Conservation (phyloP, 352 stramenopile genomes). For the Phytopythium chamaehyphon region DNA sequence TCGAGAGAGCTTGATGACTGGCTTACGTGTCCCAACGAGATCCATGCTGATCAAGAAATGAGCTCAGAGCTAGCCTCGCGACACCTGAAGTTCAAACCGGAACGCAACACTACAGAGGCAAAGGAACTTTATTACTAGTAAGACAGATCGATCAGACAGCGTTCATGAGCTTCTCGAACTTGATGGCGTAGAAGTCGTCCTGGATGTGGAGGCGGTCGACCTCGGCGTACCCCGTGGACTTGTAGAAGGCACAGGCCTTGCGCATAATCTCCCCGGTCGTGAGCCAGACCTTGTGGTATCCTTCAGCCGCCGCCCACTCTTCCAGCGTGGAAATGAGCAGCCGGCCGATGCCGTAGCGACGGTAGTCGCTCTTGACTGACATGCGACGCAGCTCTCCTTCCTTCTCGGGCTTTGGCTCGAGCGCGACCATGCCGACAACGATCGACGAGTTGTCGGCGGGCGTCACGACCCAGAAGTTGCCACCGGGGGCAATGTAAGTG, state of each 20-base stretch:
- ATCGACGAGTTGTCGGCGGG: conserved; percentile 8
- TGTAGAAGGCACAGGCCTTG: conserved; percentile 25
- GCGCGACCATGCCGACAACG: conserved; percentile 24
- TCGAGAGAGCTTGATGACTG: too few relatives aligned
- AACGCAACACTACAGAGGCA: too few relatives aligned
- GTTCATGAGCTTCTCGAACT: conserved; percentile 19
- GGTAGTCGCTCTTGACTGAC: conserved; percentile 33
- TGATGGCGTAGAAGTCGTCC: conserved; percentile 21
- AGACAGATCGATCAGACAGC: background rate
- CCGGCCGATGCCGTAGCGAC: conserved; percentile 29
- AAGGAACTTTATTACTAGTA: background rate
- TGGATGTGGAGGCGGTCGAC: conserved; percentile 11
- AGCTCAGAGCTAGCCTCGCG: too few relatives aligned
- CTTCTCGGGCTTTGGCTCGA: conserved; percentile 18
- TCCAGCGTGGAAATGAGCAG: conserved; percentile 34
- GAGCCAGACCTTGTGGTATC: conserved; percentile 27
- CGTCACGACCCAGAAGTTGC: conserved; percentile 49
- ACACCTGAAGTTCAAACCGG: too few relatives aligned
- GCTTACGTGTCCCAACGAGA: background rate
- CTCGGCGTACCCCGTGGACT: conserved; percentile 19
- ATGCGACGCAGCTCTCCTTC: conserved; percentile 34
- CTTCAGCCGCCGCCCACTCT: conserved; percentile 21
- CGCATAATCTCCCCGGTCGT: conserved; percentile 23
- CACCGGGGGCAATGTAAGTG: conserved; percentile 30
- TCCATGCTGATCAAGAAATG: too few relatives aligned